Conservation (phyloP, 108 stramenopile genomes). For the Chaetoceros muelleri region DNA sequence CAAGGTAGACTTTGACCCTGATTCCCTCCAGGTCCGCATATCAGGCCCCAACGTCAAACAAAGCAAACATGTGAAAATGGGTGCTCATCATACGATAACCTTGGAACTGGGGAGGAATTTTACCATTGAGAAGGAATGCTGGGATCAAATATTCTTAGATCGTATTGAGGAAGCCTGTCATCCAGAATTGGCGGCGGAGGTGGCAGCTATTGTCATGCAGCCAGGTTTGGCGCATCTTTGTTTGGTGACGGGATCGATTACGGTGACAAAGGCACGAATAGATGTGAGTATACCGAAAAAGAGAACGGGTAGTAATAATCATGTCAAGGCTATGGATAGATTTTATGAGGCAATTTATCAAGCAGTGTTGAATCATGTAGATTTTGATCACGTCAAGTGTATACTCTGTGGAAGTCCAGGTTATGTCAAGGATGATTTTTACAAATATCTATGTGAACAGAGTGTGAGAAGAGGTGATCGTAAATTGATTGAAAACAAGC, state of each 20-base stretch:
- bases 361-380: conserved; percentile 78
- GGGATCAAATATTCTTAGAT: conserved; percentile 93
- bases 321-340: conserved; percentile 77
- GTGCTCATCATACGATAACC: conserved; percentile 91
- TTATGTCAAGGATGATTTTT: conserved; percentile 93
- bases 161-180: conserved; percentile 82
- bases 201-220: conserved; percentile 91
- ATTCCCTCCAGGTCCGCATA: conserved; percentile 74
- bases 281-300: conserved; percentile 91
- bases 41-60: conserved; percentile 71
- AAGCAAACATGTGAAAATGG: conserved; percentile 82
- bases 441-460: conserved; percentile 64
- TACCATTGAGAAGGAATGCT: conserved; percentile 84
- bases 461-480: conserved; percentile 75
- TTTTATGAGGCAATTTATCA: conserved; percentile 93
- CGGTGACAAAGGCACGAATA: conserved; percentile 82
- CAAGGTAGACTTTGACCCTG: conserved; percentile 87
- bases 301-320: conserved; percentile 69
- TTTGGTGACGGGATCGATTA: conserved; percentile 85
- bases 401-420: conserved; percentile 87
- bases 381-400: conserved; percentile 82
- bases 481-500: conserved; percentile 76
- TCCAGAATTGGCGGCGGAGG: conserved; percentile 84
- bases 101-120: conserved; percentile 84
- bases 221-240: conserved; percentile 89